Base-by-base conservation (phyloP, 306 rosid species). In the Acacia confusa region DNA sequence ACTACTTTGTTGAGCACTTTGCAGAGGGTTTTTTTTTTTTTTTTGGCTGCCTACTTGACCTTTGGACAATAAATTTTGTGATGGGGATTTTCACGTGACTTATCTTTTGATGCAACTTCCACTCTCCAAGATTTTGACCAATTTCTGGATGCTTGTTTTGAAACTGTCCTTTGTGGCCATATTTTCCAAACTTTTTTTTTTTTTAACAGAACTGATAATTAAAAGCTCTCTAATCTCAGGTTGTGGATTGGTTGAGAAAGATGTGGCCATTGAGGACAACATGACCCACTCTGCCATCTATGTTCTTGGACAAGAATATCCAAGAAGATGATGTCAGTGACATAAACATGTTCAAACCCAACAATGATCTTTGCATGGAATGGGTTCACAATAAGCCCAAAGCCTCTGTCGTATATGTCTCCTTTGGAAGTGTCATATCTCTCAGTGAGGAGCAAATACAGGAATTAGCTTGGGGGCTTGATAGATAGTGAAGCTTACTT, bases 1-100 rank as follows among this genome's bases (percentile, higher is more conserved):
- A 70, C 1, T 25, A 78, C 44, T 20, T 78, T 24, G 64, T 81
- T 58, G 30, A 36, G 3, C 78, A 74, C 50, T 78, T 82, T n/a
- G n/a, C n/a, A n/a, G n/a, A n/a, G n/a, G n/a, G n/a, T n/a, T n/a
- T n/a, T n/a, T n/a, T n/a, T n/a, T 53, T 20, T 7, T 25, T 0
- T 1, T 20, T 6, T 7, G 20, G 2, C 1, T 22, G 58, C 6
- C 15, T 44, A 44, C 16, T 2, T 12, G 4, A 44, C 50, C 50
- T 44, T 48, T 48, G 55, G 6, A 15, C 7, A 48, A 48, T 2
- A 2, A 48, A 3, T 47, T 47, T 47, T 47, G 4, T 47, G 15
- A 47, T 4, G 2, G 53, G 3, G 55, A 48, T 48, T 48, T 48
- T 48, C 17, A 17, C 2, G 15, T 44, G 50, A 44, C 50, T 44